phyloP scores from a whole-genome alignment of 495 filamentous ascomycete genomes.

The Penicillium robsamsonii region DNA sequence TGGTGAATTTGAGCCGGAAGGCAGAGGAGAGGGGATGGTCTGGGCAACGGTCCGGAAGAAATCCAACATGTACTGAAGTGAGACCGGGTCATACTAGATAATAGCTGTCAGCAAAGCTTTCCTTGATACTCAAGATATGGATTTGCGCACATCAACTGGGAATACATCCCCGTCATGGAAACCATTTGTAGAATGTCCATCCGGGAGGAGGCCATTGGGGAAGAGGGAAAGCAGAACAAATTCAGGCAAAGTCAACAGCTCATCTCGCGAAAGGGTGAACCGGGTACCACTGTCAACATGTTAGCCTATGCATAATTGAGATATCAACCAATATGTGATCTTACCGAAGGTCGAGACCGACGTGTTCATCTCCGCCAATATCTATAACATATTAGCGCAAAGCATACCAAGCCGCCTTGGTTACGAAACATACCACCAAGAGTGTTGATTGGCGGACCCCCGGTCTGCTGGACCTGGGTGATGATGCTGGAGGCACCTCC shows the following conservation, averaged over 20 bases:
- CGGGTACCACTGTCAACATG: slow-evolving; percentile 68
- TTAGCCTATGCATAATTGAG: neutral
- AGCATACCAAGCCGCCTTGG: neutral
- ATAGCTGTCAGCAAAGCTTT: slow-evolving; percentile 56
- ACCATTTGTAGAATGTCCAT: slow-evolving; percentile 80
- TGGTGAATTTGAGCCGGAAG: slow-evolving; percentile 58
- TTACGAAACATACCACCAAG: slow-evolving; percentile 69
- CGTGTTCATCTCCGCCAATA: slow-evolving; percentile 89
- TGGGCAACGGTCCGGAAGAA: slow-evolving; percentile 97
- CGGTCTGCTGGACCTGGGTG: slow-evolving; percentile 94
- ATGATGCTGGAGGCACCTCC: slow-evolving; percentile 97
- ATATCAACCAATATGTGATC: slow-evolving; percentile 8
- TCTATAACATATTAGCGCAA: slow-evolving; percentile 45
- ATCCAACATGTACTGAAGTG: slow-evolving; percentile 98
- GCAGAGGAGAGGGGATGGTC: slow-evolving; percentile 73
- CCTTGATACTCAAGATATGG: slow-evolving; percentile 35
- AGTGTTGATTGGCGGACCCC: slow-evolving; percentile 77
- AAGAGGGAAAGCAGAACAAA: slow-evolving; percentile 99
- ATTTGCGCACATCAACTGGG: slow-evolving; percentile 84
- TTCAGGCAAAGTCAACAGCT: slow-evolving; percentile 91
- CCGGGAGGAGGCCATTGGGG: slow-evolving; percentile 94
- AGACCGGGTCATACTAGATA: slow-evolving; percentile 88
- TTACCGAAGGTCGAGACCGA: slow-evolving; percentile 91
- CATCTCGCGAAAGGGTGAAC: slow-evolving; percentile 90
- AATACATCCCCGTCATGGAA: slow-evolving; percentile 93